Conservation (phyloP, 2,329 filamentous ascomycete genomes). For the Colletotrichum scovillei region DNA sequence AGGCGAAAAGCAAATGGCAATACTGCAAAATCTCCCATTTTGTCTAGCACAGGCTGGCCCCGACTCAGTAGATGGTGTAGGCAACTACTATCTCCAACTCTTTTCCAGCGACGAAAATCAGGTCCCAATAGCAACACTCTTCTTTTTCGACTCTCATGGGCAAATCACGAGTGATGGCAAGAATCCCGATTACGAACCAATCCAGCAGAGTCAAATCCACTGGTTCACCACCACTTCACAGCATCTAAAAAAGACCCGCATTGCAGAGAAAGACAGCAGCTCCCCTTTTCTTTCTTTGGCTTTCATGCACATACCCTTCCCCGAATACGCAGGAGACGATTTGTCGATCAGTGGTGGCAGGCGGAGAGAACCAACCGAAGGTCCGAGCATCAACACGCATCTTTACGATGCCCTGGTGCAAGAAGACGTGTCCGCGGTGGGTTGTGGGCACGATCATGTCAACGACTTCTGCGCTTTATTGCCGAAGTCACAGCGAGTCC, state of each 20-base stretch:
- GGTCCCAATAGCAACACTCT: neutral
- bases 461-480: conserved; percentile 47
- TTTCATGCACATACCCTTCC: conserved; percentile 44
- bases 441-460: conserved; percentile 47
- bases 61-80: neutral
- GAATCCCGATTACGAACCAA: neutral
- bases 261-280: conserved; percentile 30
- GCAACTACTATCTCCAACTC: neutral
- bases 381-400: conserved; percentile 44
- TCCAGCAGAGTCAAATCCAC: conserved; percentile 43
- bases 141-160: neutral
- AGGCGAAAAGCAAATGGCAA: neutral
- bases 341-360: conserved; percentile 41
- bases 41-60: neutral
- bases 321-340: conserved; percentile 42
- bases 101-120: neutral
- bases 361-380: conserved; percentile 43
- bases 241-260: conserved; percentile 36
- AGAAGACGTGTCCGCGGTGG: conserved; percentile 42
- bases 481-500: conserved; percentile 38
- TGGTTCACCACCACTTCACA: conserved; percentile 42
- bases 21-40: neutral
- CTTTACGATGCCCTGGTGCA: conserved; percentile 44
- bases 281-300: conserved; percentile 41
- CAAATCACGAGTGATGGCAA: neutral